phyloP scores from a whole-genome alignment of 768 basidiomycete species.

The Paxillus ammoniavirescens region DNA sequence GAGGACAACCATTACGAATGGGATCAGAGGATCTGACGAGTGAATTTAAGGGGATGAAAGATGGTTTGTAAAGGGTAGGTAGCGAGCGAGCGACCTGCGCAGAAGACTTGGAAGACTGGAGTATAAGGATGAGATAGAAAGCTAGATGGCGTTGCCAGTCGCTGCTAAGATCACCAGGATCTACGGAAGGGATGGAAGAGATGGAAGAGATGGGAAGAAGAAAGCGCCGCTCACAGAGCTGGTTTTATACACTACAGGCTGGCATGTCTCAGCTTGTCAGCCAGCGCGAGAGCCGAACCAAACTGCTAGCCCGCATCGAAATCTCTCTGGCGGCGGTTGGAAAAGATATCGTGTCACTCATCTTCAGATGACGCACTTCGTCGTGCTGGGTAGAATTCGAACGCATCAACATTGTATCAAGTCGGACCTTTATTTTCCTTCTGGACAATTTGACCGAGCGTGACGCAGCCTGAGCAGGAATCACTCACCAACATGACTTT shows the following conservation, averaged over 20 bases:
- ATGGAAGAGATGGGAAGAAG: slow-evolving; percentile 28
- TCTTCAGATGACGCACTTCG: too few relatives aligned
- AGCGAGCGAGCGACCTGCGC: slow-evolving; percentile 25
- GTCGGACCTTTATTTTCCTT: background rate
- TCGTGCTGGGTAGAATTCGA: too few relatives aligned
- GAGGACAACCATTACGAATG: slow-evolving; percentile 48
- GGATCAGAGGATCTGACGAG: slow-evolving; percentile 13
- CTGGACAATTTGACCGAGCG: too few relatives aligned
- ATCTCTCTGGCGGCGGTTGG: background rate
- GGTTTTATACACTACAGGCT: slow-evolving; percentile 20
- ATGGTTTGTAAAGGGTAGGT: slow-evolving; percentile 10
- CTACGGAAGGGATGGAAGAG: slow-evolving; percentile 37
- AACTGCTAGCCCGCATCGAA: slow-evolving; percentile 10
- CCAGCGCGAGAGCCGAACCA: slow-evolving; percentile 9
- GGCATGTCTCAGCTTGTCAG: slow-evolving; percentile 11
- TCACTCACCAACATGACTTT: too few relatives aligned
- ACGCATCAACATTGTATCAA: too few relatives aligned
- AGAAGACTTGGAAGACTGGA: slow-evolving; percentile 18
- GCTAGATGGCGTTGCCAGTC: slow-evolving; percentile 14
- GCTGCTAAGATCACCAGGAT: slow-evolving; percentile 53
- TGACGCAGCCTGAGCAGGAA: too few relatives aligned
- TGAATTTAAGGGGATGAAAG: background rate
- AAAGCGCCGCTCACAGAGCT: background rate
- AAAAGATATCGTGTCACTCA: background rate
- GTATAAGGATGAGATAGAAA: slow-evolving; percentile 17